phyloP scores from a whole-genome alignment of 192 early-diverging fungal genomes.

The Globomyces pollinis-pini region DNA sequence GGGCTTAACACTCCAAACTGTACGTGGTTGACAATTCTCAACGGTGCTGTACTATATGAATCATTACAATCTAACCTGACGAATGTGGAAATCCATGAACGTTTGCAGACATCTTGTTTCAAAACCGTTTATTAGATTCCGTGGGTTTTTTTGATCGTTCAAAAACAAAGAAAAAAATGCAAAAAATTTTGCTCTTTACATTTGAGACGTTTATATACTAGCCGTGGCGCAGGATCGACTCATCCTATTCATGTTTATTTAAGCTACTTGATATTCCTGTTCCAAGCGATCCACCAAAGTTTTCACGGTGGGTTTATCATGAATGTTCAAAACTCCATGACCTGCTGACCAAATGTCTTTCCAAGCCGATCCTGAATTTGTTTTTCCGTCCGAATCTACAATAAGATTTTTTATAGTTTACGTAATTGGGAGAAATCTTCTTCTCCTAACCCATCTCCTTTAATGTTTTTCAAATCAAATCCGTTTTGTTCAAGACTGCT shows the following conservation, averaged over 20 bases:
- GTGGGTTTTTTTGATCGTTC: too few species aligned
- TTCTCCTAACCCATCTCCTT: neutral
- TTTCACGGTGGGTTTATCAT: slow-evolving; percentile 12
- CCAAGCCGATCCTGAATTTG: slow-evolving; percentile 14
- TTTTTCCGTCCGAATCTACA: slow-evolving; percentile 9
- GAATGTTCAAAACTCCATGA: slow-evolving; percentile 19
- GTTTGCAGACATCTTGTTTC: slow-evolving; percentile 3
- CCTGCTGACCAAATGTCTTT: slow-evolving; percentile 24
- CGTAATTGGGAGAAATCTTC: slow-evolving; percentile 25
- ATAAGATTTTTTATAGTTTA: neutral
- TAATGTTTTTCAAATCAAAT: slow-evolving; percentile 5
- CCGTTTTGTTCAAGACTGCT: slow-evolving; percentile 1
- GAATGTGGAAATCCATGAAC: slow-evolving; percentile 48
- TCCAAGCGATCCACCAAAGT: slow-evolving; percentile 6
- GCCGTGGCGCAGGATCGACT: too few species aligned
- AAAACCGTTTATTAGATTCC: too few species aligned
- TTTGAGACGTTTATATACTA: too few species aligned
- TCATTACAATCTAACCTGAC: too few species aligned
- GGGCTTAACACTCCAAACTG: slow-evolving; percentile 96
- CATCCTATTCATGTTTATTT: too few species aligned
- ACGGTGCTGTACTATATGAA: slow-evolving; percentile 70
- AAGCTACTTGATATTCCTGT: slow-evolving; percentile 9
- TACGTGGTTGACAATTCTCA: slow-evolving; percentile 79
- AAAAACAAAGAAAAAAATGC: too few species aligned
- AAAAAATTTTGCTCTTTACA: too few species aligned